phyloP scores from a whole-genome alignment of 2,329 filamentous ascomycete species.

The Tolypocladium sp. region DNA sequence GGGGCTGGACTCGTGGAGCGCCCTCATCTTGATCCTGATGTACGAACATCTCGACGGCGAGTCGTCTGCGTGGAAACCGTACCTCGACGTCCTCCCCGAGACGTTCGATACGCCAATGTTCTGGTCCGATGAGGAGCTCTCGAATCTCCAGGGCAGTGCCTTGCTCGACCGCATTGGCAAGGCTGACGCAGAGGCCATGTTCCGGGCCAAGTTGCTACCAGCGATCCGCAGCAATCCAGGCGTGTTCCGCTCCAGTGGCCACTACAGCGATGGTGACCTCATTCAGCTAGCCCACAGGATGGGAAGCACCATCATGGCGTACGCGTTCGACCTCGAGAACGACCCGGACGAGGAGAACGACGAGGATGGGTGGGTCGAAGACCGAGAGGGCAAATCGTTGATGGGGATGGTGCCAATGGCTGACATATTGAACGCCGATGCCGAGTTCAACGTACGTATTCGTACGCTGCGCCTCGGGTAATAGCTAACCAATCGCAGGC shows the following conservation, averaged over 20 bases:
- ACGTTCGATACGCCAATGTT: conserved; percentile 85
- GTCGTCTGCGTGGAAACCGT: conserved; percentile 64
- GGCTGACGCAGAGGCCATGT: conserved; percentile 59
- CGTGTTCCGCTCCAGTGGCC: conserved; percentile 30
- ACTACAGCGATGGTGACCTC: conserved; percentile 33
- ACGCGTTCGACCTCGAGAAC: conserved; percentile 72
- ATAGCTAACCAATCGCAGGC: conserved; percentile 22
- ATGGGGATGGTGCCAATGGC: conserved; percentile 90
- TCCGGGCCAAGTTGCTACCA: conserved; percentile 45
- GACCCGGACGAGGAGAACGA: conserved; percentile 48
- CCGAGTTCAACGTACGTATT: conserved; percentile 65
- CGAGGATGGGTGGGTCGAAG: conserved; percentile 57
- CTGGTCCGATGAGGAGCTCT: conserved; percentile 64
- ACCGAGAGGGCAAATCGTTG: conserved; percentile 44
- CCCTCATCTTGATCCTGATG: conserved; percentile 67
- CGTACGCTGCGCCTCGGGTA: not conserved
- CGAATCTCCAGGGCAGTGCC: conserved; percentile 66
- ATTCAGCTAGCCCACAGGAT: conserved; percentile 60
- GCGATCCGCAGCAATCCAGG: conserved; percentile 34
- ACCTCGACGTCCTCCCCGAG: conserved; percentile 64
- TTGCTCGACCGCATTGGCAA: conserved; percentile 71
- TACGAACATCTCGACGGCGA: conserved; percentile 57
- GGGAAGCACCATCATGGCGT: conserved; percentile 86
- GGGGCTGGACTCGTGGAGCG: conserved; percentile 44
- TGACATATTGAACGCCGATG: conserved; percentile 83